A percentile compares a stretch with the other conserved stretches of the same genome.
Evolutionary conservation across 164 flowering plant species (phyloP).

Genomic region (Stephania japonica): DNA sequence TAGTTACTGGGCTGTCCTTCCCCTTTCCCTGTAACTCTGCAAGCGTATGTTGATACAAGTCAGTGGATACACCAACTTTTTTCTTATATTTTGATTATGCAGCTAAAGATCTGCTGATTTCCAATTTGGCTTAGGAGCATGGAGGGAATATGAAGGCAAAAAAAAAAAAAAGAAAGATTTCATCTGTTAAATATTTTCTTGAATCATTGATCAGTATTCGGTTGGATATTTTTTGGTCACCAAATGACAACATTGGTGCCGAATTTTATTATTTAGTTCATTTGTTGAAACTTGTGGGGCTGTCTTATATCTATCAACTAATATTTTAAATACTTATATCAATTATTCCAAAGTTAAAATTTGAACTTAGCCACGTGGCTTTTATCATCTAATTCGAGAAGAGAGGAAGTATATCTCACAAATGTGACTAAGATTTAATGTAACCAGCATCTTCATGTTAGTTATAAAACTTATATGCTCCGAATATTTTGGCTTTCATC

Average conservation of each 20-base stretch:
- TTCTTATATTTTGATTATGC: not conserved
- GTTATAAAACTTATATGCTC: not conserved
- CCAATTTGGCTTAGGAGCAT: not conserved
- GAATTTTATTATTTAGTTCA: not conserved
- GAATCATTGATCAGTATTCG: not conserved
- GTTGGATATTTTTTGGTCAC: not conserved
- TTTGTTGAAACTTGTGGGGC: not conserved
- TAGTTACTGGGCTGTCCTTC: too few relatives aligned
- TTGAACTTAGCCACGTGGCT: not conserved
- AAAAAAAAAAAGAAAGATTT: not conserved
- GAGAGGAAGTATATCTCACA: not conserved
- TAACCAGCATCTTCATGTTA: not conserved
- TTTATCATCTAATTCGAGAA: not conserved
- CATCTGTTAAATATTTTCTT: not conserved
- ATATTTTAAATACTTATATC: not conserved
- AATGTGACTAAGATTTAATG: not conserved
- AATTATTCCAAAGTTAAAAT: not conserved
- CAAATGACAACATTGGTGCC: not conserved
- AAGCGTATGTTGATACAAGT: not conserved
- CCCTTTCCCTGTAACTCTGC: too few relatives aligned
- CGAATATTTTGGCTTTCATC: not conserved
- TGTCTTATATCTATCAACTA: not conserved
- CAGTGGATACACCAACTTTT: not conserved
- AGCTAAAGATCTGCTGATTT: not conserved
- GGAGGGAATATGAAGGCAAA: not conserved